Percentiles rank a stretch among this genome's conserved stretches.
These are phyloP conservation scores for Leccinellum rugosiceps DNA, from an alignment of 768 basidiomycete species.

Conservation along the genomic window DNA sequence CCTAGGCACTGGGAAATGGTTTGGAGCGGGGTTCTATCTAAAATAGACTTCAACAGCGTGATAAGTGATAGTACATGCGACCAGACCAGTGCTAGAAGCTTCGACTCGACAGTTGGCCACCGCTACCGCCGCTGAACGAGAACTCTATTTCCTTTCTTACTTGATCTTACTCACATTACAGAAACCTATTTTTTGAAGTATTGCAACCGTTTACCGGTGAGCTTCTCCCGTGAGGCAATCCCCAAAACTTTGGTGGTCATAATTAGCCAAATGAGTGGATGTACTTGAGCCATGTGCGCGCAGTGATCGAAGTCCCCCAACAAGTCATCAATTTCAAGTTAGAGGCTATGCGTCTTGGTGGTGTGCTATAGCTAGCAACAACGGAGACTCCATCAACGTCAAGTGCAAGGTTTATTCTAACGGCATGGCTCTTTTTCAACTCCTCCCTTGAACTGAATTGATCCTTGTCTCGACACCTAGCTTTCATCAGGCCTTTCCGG, in stretches of 20 bases:
- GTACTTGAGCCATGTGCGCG: background rate
- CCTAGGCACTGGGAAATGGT: background rate
- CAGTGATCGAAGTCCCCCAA: slow-evolving; percentile 1
- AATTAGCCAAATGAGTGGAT: slow-evolving; percentile 5
- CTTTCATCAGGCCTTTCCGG: background rate
- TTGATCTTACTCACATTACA: slow-evolving; percentile 2
- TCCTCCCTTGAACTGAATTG: background rate
- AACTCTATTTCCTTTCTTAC: slow-evolving; percentile 8
- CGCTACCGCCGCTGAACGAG: slow-evolving; percentile 12
- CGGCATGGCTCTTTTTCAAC: background rate
- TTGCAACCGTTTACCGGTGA: slow-evolving; percentile 2
- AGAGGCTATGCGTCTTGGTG: background rate
- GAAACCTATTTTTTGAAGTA: slow-evolving; percentile 13
- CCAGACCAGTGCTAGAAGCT: slow-evolving; percentile 2
- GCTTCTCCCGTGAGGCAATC: background rate
- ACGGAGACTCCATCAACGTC: background rate
- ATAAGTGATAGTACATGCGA: background rate
- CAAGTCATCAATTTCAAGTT: background rate
- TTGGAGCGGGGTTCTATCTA: background rate
- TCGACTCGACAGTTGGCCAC: background rate
- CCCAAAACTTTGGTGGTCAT: slow-evolving; percentile 2
- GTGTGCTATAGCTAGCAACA: background rate
- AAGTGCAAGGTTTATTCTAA: background rate
- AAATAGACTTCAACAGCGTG: slow-evolving; percentile 1
- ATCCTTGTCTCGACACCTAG: background rate